Evolutionary conservation across 2,329 filamentous ascomycete species (phyloP).

Genomic region (Dendryphion nanum): DNA sequence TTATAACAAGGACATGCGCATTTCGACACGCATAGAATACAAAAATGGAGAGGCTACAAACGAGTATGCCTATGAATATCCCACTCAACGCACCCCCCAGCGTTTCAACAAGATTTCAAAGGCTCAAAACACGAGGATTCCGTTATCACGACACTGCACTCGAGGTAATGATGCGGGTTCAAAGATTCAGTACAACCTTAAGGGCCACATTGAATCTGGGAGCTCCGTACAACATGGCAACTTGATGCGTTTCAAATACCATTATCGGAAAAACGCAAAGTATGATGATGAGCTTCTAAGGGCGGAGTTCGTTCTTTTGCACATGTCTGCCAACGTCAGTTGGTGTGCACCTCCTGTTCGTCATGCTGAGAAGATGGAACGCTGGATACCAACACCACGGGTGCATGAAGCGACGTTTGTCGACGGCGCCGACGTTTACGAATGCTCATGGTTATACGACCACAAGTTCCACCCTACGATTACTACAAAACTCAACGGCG

Average conservation of each 20-base stretch:
- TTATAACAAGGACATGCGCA: conserved; percentile 48
- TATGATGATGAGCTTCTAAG: conserved; percentile 57
- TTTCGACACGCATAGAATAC: conserved; percentile 47
- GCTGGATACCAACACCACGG: conserved; percentile 56
- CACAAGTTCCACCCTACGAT: conserved; percentile 42
- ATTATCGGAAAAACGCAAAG: conserved; percentile 54
- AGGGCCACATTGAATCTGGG: conserved; percentile 53
- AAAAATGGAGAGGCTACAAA: conserved; percentile 44
- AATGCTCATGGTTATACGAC: conserved; percentile 46
- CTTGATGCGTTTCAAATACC: conserved; percentile 54
- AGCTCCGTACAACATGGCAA: conserved; percentile 55
- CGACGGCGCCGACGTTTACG: conserved; percentile 52
- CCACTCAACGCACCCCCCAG: conserved; percentile 25
- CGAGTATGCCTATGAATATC: conserved; percentile 52
- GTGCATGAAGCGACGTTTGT: conserved; percentile 57
- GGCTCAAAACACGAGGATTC: conserved; percentile 35
- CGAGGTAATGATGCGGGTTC: conserved; percentile 47
- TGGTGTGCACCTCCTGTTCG: conserved; percentile 54
- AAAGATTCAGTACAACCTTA: conserved; percentile 52
- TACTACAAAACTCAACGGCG: conserved; percentile 48
- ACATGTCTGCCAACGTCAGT: conserved; percentile 54
- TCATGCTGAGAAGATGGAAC: conserved; percentile 51
- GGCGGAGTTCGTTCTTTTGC: conserved; percentile 54
- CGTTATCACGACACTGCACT: conserved; percentile 45
- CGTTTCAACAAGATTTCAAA: conserved; percentile 40